These are phyloP conservation scores for Symbiodinium natans DNA, from an alignment of 73 alveolate species.

Conservation along the genomic window DNA sequence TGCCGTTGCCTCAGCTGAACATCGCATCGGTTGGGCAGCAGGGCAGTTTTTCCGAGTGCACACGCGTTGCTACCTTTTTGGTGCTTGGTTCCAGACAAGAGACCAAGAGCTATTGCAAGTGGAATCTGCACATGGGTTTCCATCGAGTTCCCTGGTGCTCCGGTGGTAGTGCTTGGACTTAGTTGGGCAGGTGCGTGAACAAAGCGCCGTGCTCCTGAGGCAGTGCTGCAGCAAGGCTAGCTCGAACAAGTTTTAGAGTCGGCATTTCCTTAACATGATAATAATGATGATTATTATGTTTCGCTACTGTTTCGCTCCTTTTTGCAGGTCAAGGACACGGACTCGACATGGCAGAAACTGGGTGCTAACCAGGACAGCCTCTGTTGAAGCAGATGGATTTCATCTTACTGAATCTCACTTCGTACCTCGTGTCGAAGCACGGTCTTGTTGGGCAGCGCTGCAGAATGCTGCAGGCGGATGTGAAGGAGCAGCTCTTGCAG, in stretches of 20 bases:
- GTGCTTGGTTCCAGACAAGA: not conserved
- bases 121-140: too few species aligned
- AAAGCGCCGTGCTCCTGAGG: constrained; percentile 72
- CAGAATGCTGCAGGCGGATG: constrained; percentile 32
- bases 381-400: not conserved
- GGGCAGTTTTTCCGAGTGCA: too few species aligned
- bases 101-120: too few species aligned
- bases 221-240: constrained; percentile 87
- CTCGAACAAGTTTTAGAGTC: not conserved
- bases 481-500: constrained; percentile 71
- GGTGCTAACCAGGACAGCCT: not conserved
- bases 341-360: constrained; percentile 88
- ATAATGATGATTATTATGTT: too few species aligned
- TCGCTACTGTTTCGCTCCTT: too few species aligned
- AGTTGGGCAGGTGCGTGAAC: constrained; percentile 77
- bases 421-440: not conserved
- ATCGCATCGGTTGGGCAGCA: too few species aligned
- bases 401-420: not conserved
- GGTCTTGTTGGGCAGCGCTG: not conserved
- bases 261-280: too few species aligned
- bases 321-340: constrained; percentile 55
- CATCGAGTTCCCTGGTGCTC: too few species aligned
- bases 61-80: too few species aligned
- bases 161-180: too few species aligned
- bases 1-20: not conserved